Conservation (phyloP, 2,329 filamentous ascomycete species). For the Decorospora gaudefroyi region DNA sequence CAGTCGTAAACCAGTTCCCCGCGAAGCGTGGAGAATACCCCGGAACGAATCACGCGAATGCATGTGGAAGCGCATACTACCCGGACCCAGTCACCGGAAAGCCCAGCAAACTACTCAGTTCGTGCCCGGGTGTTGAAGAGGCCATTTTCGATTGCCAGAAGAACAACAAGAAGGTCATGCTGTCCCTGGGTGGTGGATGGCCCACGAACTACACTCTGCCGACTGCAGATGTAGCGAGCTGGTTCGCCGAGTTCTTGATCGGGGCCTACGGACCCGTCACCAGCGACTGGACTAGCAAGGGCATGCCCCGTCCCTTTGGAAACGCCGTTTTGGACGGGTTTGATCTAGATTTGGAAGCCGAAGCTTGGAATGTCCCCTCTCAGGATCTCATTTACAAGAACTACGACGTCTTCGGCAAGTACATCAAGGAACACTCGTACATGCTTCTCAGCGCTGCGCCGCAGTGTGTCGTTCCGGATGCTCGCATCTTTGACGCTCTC, state of each 20-base stretch:
- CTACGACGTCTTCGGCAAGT: slow-evolving; percentile 56
- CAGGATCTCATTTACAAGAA: slow-evolving; percentile 42
- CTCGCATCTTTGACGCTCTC: slow-evolving; percentile 53
- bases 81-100: slow-evolving; percentile 29
- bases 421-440: slow-evolving; percentile 49
- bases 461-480: slow-evolving; percentile 58
- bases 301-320: slow-evolving; percentile 54
- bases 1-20: slow-evolving; percentile 59
- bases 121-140: slow-evolving; percentile 40
- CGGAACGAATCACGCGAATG: slow-evolving; percentile 60
- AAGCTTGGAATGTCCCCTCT: slow-evolving; percentile 26
- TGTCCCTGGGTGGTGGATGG: slow-evolving; percentile 55
- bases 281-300: slow-evolving; percentile 33
- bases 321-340: slow-evolving; percentile 56
- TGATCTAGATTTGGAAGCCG: slow-evolving; percentile 55
- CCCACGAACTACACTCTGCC: slow-evolving; percentile 52
- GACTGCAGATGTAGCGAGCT: slow-evolving; percentile 47
- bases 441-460: slow-evolving; percentile 60
- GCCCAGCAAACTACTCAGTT: slow-evolving; percentile 5
- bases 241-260: slow-evolving; percentile 58
- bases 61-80: slow-evolving; percentile 50
- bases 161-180: slow-evolving; percentile 45
- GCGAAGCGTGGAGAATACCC: slow-evolving; percentile 55
- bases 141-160: slow-evolving; percentile 41
- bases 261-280: slow-evolving; percentile 55